These are phyloP conservation scores for Colletotrichum liaoningense DNA, from an alignment of 2,329 filamentous ascomycete species.

Conservation along the genomic window DNA sequence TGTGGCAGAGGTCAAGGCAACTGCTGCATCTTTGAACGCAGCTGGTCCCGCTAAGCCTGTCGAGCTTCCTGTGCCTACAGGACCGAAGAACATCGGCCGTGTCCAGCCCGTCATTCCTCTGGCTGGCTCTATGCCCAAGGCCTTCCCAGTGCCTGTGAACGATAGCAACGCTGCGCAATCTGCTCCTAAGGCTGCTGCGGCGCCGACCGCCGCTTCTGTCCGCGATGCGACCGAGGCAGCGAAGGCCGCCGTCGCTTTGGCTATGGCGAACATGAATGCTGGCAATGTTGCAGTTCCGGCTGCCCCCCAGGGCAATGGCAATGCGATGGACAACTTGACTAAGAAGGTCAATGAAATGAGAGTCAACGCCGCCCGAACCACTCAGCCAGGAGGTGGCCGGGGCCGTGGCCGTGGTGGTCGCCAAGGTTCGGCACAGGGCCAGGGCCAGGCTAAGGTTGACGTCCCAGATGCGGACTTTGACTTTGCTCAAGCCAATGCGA, in stretches of 20 bases:
- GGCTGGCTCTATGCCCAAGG: conserved; percentile 52
- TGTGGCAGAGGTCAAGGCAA: conserved; percentile 62
- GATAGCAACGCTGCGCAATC: conserved; percentile 42
- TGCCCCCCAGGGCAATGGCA: conserved; percentile 47
- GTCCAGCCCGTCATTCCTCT: conserved; percentile 76
- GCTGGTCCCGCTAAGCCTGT: conserved; percentile 48
- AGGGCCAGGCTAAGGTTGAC: conserved; percentile 74
- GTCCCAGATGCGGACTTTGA: conserved; percentile 94
- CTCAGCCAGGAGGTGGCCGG: conserved; percentile 52
- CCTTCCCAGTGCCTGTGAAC: conserved; percentile 24
- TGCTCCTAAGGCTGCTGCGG: conserved; percentile 40
- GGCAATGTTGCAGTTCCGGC: conserved; percentile 43
- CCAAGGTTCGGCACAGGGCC: conserved; percentile 64
- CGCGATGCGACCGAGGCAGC: conserved; percentile 80
- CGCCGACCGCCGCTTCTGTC: conserved; percentile 53
- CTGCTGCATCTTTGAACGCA: conserved; percentile 61
- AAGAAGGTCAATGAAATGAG: conserved; percentile 84
- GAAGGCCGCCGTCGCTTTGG: conserved; percentile 81
- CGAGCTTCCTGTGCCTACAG: conserved; percentile 56
- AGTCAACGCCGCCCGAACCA: conserved; percentile 63
- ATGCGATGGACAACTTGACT: conserved; percentile 76
- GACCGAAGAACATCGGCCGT: conserved; percentile 60
- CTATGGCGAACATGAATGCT: conserved; percentile 76
- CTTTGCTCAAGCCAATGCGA: conserved; percentile 72
- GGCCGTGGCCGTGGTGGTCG: conserved; percentile 60